These are phyloP conservation scores for Salisapilia sapeloensis DNA, from an alignment of 352 stramenopile genomes.

Conservation along the genomic window DNA sequence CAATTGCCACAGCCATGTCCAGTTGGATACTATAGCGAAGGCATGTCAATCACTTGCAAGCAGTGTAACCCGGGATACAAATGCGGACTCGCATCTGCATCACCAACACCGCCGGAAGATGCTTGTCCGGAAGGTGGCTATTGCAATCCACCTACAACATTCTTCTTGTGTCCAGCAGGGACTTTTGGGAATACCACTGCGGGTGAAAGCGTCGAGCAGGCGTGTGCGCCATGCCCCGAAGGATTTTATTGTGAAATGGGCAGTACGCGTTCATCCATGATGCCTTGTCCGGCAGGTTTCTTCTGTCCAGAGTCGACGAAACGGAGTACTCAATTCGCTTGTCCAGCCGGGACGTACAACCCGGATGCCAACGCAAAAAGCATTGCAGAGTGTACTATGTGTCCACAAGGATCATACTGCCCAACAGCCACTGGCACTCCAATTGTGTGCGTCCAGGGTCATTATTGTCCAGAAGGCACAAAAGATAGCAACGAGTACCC, in stretches of 20 bases:
- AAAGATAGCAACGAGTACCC: conserved; percentile 44
- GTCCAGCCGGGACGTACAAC: conserved; percentile 77
- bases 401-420: conserved; percentile 51
- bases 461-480: conserved; percentile 73
- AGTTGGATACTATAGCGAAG: conserved; percentile 79
- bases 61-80: conserved; percentile 59
- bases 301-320: conserved; percentile 59
- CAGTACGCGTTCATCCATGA: too few species aligned
- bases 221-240: conserved; percentile 52
- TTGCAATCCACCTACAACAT: conserved; percentile 71
- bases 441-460: conserved; percentile 46
- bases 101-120: conserved; percentile 56
- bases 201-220: conserved; percentile 64
- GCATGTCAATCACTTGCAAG: conserved; percentile 40
- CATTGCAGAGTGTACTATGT: conserved; percentile 30
- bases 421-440: conserved; percentile 21
- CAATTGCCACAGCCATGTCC: conserved; percentile 66
- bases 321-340: conserved; percentile 51
- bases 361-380: conserved; percentile 21
- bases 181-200: conserved; percentile 76
- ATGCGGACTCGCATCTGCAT: conserved; percentile 59
- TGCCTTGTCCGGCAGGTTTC: conserved; percentile 45
- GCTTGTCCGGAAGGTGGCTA: conserved; percentile 83
- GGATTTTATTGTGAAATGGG: conserved; percentile 71
- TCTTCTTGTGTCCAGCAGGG: conserved; percentile 73